Conservation (phyloP, 148 eudicot genomes). For the Drosera capensis region DNA sequence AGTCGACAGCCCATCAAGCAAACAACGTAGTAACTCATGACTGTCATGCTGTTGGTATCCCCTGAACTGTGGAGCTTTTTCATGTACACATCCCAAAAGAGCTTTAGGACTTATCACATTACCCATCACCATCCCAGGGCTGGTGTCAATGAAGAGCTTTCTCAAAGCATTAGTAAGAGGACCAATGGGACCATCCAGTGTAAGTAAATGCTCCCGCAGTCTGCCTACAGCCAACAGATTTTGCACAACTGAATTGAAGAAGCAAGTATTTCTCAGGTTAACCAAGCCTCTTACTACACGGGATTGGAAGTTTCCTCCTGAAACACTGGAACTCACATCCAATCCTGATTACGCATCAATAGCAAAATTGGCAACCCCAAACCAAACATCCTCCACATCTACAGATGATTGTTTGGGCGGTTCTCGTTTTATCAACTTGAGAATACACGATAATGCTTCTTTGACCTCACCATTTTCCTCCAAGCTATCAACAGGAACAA, state of each 20-base stretch:
- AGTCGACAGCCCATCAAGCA: conserved; percentile 67
- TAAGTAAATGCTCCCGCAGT: conserved; percentile 37
- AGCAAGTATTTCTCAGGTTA: conserved; percentile 91
- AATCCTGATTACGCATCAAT: conserved; percentile 29
- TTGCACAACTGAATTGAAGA: conserved; percentile 85
- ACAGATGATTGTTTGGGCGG: conserved; percentile 26
- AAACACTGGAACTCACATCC: conserved; percentile 7
- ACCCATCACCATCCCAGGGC: conserved; percentile 23
- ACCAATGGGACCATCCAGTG: conserved; percentile 45
- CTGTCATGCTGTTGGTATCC: conserved; percentile 94
- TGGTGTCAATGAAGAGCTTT: conserved; percentile 46
- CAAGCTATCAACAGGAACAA: conserved; percentile 40
- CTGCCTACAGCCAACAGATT: conserved; percentile 61
- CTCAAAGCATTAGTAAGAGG: conserved; percentile 56
- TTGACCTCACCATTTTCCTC: conserved; percentile 34
- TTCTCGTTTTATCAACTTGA: conserved; percentile 43
- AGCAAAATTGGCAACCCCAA: conserved; percentile 52
- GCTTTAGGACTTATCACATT: conserved; percentile 50
- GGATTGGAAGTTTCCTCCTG: conserved; percentile 27
- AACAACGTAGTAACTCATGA: conserved; percentile 79
- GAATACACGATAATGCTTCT: conserved; percentile 32
- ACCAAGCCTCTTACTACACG: conserved; percentile 56
- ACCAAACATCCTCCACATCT: conserved; percentile 88
- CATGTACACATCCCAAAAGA: conserved; percentile 55
- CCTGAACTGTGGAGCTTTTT: conserved; percentile 80